Evolutionary conservation across 1,284 basidiomycete genomes (phyloP).

Genomic region (Coniophora puteana): DNA sequence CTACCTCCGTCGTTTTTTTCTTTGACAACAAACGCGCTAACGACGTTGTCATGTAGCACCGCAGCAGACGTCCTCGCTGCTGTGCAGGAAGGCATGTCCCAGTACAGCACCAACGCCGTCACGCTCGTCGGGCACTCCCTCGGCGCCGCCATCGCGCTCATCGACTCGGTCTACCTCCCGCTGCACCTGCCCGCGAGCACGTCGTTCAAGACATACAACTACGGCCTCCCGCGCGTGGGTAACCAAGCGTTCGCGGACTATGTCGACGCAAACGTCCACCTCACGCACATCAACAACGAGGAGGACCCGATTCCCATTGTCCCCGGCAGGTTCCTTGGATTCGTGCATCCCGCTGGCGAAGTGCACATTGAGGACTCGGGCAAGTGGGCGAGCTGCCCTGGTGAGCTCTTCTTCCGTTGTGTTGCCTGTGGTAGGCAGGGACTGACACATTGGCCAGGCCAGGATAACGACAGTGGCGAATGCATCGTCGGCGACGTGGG

Average conservation of each 20-base stretch:
- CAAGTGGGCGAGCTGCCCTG: slow-evolving; percentile 40
- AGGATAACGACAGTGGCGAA: slow-evolving; percentile 27
- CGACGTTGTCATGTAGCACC: slow-evolving; percentile 28
- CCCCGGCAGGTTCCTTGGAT: slow-evolving; percentile 47
- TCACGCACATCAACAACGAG: slow-evolving; percentile 47
- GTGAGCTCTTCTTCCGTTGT: slow-evolving; percentile 22
- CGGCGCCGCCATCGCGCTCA: slow-evolving; percentile 45
- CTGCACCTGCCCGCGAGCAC: slow-evolving; percentile 36
- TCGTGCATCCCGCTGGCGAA: slow-evolving; percentile 51
- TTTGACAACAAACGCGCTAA: background rate
- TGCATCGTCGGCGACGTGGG: slow-evolving; percentile 31
- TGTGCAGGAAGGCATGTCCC: slow-evolving; percentile 29
- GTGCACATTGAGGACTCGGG: slow-evolving; percentile 44
- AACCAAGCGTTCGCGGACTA: slow-evolving; percentile 55
- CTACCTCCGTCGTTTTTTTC: background rate
- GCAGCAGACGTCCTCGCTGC: slow-evolving; percentile 33
- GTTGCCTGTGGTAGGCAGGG: background rate
- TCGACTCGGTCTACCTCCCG: slow-evolving; percentile 45
- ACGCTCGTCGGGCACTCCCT: slow-evolving; percentile 37
- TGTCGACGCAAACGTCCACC: slow-evolving; percentile 37
- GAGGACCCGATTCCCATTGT: slow-evolving; percentile 40
- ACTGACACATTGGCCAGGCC: slow-evolving; percentile 15
- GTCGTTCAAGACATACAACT: slow-evolving; percentile 37
- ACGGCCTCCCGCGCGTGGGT: slow-evolving; percentile 44
- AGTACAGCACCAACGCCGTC: slow-evolving; percentile 26